Conservation (phyloP, 495 filamentous ascomycete genomes). For the Letharia lupina region DNA sequence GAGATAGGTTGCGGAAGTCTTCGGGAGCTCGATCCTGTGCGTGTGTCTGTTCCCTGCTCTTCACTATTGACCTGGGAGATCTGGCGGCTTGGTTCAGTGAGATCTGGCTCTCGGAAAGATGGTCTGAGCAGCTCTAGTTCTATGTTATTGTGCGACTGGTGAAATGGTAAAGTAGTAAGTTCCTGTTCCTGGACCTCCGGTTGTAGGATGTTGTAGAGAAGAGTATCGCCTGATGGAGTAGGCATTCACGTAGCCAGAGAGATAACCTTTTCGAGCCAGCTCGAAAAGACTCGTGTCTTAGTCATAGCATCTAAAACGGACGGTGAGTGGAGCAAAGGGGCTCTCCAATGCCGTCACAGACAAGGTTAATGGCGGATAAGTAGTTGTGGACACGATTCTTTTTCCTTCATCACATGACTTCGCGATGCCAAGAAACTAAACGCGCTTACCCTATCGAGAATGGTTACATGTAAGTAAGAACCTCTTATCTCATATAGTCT, state of each 20-base stretch:
- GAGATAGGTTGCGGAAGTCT: not conserved
- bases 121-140: constrained; percentile 1
- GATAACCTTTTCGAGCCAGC: constrained; percentile 8
- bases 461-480: too few species aligned
- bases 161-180: constrained; percentile 4
- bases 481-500: not conserved
- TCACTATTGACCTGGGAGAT: not conserved
- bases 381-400: constrained; percentile 16
- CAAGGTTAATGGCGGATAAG: constrained; percentile 6
- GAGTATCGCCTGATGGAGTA: constrained; percentile 16
- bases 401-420: constrained; percentile 5
- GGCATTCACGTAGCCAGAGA: constrained; percentile 11
- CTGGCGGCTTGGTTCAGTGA: not conserved
- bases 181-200: constrained; percentile 3
- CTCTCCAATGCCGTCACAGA: constrained; percentile 10
- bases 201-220: constrained; percentile 13
- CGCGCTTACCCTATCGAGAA: not conserved
- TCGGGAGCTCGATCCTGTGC: not conserved
- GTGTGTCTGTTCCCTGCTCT: constrained; percentile 1
- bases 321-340: constrained; percentile 1
- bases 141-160: constrained; percentile 1
- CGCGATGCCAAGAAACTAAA: not conserved
- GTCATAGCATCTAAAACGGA: constrained; percentile 10
- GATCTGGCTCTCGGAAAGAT: not conserved
- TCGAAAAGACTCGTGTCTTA: constrained; percentile 3